Evolutionary conservation across 2,329 filamentous ascomycete species (phyloP), one percentile per base, ranked within the genome.

Genomic region (Didymella arachidicola): DNA sequence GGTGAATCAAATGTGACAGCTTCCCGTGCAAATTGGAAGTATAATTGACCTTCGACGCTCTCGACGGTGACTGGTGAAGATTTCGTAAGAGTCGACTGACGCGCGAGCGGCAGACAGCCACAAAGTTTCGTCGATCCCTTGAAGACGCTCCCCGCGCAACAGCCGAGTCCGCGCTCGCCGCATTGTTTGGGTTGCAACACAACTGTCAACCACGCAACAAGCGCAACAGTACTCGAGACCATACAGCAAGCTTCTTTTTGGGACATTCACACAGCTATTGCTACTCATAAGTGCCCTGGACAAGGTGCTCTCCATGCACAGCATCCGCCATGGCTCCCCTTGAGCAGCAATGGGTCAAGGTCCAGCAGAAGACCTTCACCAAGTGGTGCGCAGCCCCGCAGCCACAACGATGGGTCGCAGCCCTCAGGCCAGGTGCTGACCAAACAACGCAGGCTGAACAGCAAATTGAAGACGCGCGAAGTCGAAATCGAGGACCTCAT

Each of bases 301-400:
- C 45, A 48, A 38, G 39, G 45, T 60, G 53, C 59, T 44, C 61
- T 64, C 65, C 64, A 76, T 76, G 72, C 66, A 66, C 67, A 66
- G 60, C 39, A 61, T 57, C 64, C 64, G 55, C 38, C 57, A 79
- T 79, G 77, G 77, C 78, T 62, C 79, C 81, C 69, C 79, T 82
- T 72, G 85, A 88, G 78, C 84, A 86, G 80, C 83, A 85, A 79
- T 87, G 86, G 85, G 82, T 88, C 71, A 86, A 84, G 74, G 93
- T 97, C 79, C 94, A 98, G 83, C 90, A 98, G 79, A 99, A 98
- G 86, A 99, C 95, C 27, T 99, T 99, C 79, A 97, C 93, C 59
- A 99, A 98, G 91, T 99, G 95, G 90, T 91, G 73, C 71, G 80
- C 74, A 60, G 46, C 63, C 53, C 53, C 60, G 53, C 55, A 56